Conservation (phyloP, 352 stramenopile genomes). For the Pseudoperonospora humuli region DNA sequence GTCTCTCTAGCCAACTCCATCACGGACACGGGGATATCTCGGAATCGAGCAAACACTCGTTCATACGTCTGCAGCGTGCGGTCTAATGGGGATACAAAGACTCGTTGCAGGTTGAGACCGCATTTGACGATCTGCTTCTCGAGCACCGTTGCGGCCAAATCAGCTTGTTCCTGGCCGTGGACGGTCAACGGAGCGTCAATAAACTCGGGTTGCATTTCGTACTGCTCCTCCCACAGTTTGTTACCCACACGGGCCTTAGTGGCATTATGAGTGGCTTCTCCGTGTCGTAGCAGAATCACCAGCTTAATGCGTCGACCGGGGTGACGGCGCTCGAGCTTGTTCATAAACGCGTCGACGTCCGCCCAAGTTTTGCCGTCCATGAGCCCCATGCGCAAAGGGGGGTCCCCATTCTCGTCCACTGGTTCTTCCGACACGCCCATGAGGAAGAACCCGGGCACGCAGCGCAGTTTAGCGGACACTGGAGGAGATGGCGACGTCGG, state of each 20-base stretch:
- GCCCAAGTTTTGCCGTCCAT: constrained; percentile 34
- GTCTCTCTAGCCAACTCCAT: constrained; percentile 58
- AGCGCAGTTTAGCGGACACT: constrained; percentile 15
- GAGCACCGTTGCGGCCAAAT: constrained; percentile 29
- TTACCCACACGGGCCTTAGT: constrained; percentile 48
- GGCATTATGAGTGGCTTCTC: constrained; percentile 61
- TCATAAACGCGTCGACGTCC: constrained; percentile 31
- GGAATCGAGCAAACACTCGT: constrained; percentile 22
- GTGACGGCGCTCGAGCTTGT: constrained; percentile 18
- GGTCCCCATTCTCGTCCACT: constrained; percentile 25
- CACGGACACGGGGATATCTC: constrained; percentile 34
- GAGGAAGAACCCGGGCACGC: constrained; percentile 35
- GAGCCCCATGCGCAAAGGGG: constrained; percentile 33
- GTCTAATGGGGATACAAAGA: constrained; percentile 62
- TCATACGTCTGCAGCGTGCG: constrained; percentile 59
- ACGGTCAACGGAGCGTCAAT: constrained; percentile 50
- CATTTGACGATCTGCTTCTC: constrained; percentile 35
- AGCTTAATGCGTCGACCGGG: constrained; percentile 30
- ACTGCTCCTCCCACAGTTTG: constrained; percentile 39
- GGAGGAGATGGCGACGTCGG: not conserved
- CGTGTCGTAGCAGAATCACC: constrained; percentile 55
- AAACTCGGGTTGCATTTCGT: constrained; percentile 43
- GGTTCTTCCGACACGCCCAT: constrained; percentile 27
- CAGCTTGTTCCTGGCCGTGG: constrained; percentile 31
- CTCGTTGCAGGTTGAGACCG: constrained; percentile 40